Evolutionary conservation across 2,329 filamentous ascomycete genomes (phyloP), one percentile per base, ranked within the genome.

Genomic region (Fusarium virguliforme): DNA sequence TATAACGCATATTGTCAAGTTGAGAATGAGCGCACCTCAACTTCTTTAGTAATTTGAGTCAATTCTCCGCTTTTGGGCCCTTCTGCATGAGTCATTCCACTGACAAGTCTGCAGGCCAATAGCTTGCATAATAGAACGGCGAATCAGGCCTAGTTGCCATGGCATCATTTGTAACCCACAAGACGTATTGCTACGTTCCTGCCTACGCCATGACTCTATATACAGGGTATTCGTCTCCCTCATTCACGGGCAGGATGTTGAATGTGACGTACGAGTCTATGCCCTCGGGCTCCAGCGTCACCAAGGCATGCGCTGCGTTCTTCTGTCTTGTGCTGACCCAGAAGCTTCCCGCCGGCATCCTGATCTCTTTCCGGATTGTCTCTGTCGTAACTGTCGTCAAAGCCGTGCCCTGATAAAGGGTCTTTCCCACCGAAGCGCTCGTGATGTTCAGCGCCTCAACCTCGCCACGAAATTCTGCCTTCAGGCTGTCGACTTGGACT

Each of bases 121-220:
- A 50, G 46, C 26, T 50, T 50, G 46, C 46, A 32, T 18, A 50
- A 50, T 18, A 50, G 26, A n/a, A 50, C 15, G 46, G 46, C 46
- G 32, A 50, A 50, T 50, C 46, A 50, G 46, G 46, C 30, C 32
- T 50, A 50, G 46, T 50, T 32, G 46, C 15, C 28, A 50, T 50
- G 46, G 46, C 46, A 50, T 50, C 46, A 50, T 50, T 50, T 32
- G 46, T 18, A 50, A 50, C 28, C 46, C 28, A 50, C 28, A 50
- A 50, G 46, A 50, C 46, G 46, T 50, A 50, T 50, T 50, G 30
- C 26, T 50, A n/a, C 43, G 13, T 46, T 24, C 32, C 9, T 35
- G 41, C 3, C 90, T 90, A 93, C 15, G 51, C 51, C 51, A 74
- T 56, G 1, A 75, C 66, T 50, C 76, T 71, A 38, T 77, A 79